Evolutionary conservation across 2,329 filamentous ascomycete species (phyloP), one percentile per base, ranked within the genome.

Genomic region (Coniochaeta sp.): DNA sequence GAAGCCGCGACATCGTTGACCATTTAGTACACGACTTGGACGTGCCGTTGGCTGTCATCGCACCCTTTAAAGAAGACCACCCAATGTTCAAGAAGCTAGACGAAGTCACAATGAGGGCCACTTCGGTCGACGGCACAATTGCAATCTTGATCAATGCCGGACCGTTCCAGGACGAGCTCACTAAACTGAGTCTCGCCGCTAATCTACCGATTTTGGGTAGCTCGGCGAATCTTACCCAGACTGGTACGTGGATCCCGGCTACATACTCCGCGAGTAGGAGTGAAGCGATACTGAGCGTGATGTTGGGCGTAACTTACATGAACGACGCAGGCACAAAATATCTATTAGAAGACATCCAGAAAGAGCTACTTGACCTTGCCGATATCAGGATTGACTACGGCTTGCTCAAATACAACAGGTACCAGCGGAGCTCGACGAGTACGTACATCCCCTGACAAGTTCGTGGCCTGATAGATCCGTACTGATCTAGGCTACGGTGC

Each of bases 321-420:
- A 60, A n/a, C n/a, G n/a, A n/a, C n/a, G 70, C 70, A 7, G 34
- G 34, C 34, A 67, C 67, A 11, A 73, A 72, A 58, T 63, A 44
- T 9, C 33, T 59, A 0, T 63, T 69, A 3, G 68, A 72, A 26
- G 68, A 71, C 22, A 71, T 74, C 28, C 65, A 72, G 60, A 52
- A 59, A 2, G 70, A 72, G 40, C 66, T 73, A 40, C 33, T 58
- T 2, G 61, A 59, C 7, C 65, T 65, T 1, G 71, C 70, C 2
- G 67, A 73, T 64, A 63, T 73, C 3, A 64, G 71, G 7, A 61
- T 73, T 14, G 67, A 74, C 55, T 71, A 73, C 58, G 70, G 72
- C 9, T 59, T 65, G 40, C 64, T 67, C 44, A 65, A 67, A 43
- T 71, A 64, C 56, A 57, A 62, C n/a, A 24, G 64, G 17, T 67